Evolutionary conservation across 2,329 filamentous ascomycete genomes (phyloP).

Genomic region (Phoma sp.): DNA sequence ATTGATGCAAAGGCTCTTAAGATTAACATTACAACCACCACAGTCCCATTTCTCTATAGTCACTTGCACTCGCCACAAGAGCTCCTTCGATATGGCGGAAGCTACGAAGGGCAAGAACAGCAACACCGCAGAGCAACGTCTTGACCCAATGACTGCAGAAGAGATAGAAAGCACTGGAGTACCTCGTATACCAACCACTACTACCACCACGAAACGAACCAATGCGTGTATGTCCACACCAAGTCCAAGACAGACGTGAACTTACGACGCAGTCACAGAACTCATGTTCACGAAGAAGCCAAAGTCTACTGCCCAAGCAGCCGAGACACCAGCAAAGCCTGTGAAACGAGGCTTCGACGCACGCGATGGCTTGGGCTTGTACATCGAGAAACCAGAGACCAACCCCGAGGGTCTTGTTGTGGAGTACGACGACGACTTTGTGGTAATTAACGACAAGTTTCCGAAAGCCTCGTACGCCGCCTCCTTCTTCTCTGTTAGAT

Average conservation of each 20-base stretch:
- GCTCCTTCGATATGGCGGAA: not conserved
- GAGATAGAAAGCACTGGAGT: conserved; percentile 1
- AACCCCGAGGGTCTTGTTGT: conserved; percentile 68
- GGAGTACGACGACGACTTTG: conserved; percentile 71
- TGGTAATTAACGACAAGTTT: conserved; percentile 81
- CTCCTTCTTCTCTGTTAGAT: not conserved
- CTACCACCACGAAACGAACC: conserved; percentile 31
- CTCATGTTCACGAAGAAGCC: conserved; percentile 53
- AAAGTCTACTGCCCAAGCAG: conserved; percentile 29
- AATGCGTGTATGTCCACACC: conserved; percentile 46
- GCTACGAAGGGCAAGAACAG: not conserved
- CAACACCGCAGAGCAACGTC: conserved; percentile 6
- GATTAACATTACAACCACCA: not conserved
- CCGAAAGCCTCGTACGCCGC: conserved; percentile 68
- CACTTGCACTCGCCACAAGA: not conserved
- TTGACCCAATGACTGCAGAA: conserved; percentile 5
- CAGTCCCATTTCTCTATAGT: not conserved
- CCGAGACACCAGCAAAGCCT: conserved; percentile 16
- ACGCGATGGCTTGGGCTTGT: conserved; percentile 69
- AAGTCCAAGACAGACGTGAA: conserved; percentile 17
- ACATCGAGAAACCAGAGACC: conserved; percentile 68
- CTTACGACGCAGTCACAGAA: conserved; percentile 52
- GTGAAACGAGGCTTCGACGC: conserved; percentile 39
- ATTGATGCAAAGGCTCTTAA: not conserved
- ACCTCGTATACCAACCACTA: not conserved